Base-by-base conservation (phyloP, 345 rosid species). In the Psidium guajava region DNA sequence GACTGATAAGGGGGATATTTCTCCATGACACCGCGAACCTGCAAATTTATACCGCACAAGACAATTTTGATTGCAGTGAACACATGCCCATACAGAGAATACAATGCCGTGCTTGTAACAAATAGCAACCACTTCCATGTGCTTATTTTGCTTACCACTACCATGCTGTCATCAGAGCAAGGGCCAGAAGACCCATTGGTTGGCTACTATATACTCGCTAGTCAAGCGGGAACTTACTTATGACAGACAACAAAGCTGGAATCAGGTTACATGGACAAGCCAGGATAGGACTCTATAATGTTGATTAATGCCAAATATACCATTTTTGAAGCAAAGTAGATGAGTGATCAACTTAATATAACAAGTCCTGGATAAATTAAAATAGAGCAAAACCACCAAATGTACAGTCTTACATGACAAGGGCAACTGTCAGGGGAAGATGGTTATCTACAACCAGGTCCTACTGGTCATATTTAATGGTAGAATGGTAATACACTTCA, bases 21-120 rank as follows among this genome's bases (percentile, higher is more conserved):
- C 87, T 95, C 99, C 99, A 97, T 92, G 27, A 88, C 97, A 89
- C 85, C 94, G 8, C 99, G 99, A 87, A 97, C 99, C 99, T 97
- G 36, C 56, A 84, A 82, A 54, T 24, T 83, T 61, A 64, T 44
- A 3, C 75, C 74, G 28, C 12, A 64, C 9, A 9, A 32, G 75
- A 64, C 44, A 32, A 64, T 32, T 61, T 64, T 44, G 32, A 32
- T 32, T 32, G 77, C 44, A 64, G 24, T 18, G 22, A 16, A 21
- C 77, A 32, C 24, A 2, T 32, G 24, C 77, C 24, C 44, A 64
- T 32, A 32, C 11, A 21, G 25, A 55, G 58, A 55, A 21, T 55
- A 55, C 58, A 5, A 55, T 21, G 25, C 25, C 11, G 5, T 55
- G 58, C 25, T 21, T 25, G 25, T 2, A 32, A 64, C 24, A 64